Conservation (phyloP, 2,329 filamentous ascomycete species). For the Dothideomycetes sp. region DNA sequence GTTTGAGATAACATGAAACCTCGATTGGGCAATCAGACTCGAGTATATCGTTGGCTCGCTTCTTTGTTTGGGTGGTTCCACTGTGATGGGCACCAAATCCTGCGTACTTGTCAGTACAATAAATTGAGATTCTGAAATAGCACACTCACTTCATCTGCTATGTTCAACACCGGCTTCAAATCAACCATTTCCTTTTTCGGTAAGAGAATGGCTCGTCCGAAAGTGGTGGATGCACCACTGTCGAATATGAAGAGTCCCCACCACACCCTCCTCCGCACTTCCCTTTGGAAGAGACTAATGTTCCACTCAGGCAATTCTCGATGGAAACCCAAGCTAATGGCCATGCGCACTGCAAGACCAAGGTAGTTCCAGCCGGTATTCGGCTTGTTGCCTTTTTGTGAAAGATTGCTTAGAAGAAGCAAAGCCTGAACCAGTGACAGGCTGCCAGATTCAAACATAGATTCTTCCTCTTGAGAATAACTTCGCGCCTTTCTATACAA, state of each 20-base stretch:
- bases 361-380: slow-evolving; percentile 40
- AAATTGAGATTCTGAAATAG: too few species aligned
- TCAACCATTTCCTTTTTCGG: background rate
- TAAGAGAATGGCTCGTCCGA: slow-evolving; percentile 19
- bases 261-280: slow-evolving; percentile 25
- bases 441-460: slow-evolving; percentile 38
- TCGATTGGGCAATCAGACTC: background rate
- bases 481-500: background rate
- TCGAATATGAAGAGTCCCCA: slow-evolving; percentile 33
- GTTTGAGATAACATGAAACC: background rate
- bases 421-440: slow-evolving; percentile 38
- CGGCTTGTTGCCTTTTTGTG: slow-evolving; percentile 40
- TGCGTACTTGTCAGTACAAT: background rate
- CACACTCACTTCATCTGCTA: background rate
- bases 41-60: background rate
- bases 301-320: slow-evolving; percentile 39
- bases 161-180: background rate
- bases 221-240: slow-evolving; percentile 38
- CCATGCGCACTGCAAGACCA: slow-evolving; percentile 37
- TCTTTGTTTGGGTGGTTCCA: background rate
- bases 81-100: background rate
- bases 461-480: slow-evolving; percentile 26
- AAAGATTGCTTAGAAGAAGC: slow-evolving; percentile 36
- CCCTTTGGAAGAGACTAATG: slow-evolving; percentile 27
- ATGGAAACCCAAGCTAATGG: slow-evolving; percentile 38